A percentile compares a stretch with the other conserved stretches of the same genome.
These are phyloP conservation scores for Trametes gibbosa DNA, from an alignment of 768 basidiomycete species.

Conservation along the genomic window DNA sequence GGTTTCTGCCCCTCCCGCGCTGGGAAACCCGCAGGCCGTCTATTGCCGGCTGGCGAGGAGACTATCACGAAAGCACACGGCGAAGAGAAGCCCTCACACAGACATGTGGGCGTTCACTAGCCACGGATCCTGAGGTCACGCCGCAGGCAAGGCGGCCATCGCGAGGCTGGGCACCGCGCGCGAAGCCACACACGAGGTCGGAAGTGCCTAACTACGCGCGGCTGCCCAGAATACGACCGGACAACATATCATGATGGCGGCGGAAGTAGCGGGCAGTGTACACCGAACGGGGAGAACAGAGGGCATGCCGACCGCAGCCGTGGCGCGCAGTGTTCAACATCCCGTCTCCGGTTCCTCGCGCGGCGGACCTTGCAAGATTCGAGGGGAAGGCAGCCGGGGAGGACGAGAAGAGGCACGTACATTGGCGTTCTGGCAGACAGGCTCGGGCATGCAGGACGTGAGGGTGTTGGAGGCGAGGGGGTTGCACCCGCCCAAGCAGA, in stretches of 20 bases:
- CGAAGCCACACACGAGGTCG: neutral
- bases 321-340: neutral
- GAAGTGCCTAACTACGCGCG: neutral
- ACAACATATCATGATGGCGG: neutral
- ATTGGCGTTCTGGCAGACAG: conserved; percentile 63
- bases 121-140: no score
- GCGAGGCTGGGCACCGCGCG: neutral
- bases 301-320: neutral
- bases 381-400: neutral
- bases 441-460: conserved; percentile 67
- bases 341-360: neutral
- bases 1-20: no score
- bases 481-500: conserved; percentile 86
- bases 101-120: no score
- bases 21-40: no score
- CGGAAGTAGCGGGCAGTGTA: neutral
- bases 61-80: no score
- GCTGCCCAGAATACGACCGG: neutral
- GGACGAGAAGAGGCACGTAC: conserved; percentile 35
- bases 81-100: no score
- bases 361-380: neutral
- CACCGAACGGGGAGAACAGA: neutral
- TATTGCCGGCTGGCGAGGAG: no score
- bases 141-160: neutral
- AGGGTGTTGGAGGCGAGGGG: conserved; percentile 65